phyloP scores from a whole-genome alignment of 164 flowering plant genomes.

The Nymphaea thermarum region DNA sequence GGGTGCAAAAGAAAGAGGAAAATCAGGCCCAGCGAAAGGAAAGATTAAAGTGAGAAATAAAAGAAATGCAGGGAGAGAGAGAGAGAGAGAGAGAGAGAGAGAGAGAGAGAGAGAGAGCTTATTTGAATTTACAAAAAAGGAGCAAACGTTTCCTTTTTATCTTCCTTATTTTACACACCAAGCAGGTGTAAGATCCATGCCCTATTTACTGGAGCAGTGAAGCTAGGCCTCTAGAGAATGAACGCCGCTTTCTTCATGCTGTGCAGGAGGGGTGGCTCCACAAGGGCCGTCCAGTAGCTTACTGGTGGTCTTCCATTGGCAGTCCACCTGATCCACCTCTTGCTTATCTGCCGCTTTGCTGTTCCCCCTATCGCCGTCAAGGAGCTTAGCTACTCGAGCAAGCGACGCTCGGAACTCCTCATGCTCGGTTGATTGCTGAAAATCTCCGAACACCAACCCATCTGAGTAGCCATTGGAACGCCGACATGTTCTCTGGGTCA shows the following conservation, averaged over 20 bases:
- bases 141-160: no score
- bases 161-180: no score
- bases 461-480: conserved; percentile 10
- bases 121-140: no score
- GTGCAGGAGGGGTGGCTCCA: conserved; percentile 21
- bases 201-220: conserved; percentile 4
- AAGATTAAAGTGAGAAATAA: no score
- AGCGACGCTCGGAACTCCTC: conserved; percentile 50
- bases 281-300: conserved; percentile 11
- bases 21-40: no score
- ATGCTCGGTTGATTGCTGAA: conserved; percentile 35
- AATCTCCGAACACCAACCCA: conserved; percentile 14
- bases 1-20: no score
- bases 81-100: no score
- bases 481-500: conserved; percentile 36
- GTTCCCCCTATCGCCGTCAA: conserved; percentile 11
- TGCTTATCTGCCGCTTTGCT: conserved; percentile 13
- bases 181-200: not conserved
- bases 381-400: conserved; percentile 24
- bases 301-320: conserved; percentile 16
- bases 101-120: no score
- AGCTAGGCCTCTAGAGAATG: not conserved
- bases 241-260: conserved; percentile 11
- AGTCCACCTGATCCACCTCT: conserved; percentile 12
- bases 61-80: no score